Evolutionary conservation across 805 yeast species (phyloP), one percentile per base, ranked within the genome.

Genomic region (Metschnikowia kofuensis): DNA sequence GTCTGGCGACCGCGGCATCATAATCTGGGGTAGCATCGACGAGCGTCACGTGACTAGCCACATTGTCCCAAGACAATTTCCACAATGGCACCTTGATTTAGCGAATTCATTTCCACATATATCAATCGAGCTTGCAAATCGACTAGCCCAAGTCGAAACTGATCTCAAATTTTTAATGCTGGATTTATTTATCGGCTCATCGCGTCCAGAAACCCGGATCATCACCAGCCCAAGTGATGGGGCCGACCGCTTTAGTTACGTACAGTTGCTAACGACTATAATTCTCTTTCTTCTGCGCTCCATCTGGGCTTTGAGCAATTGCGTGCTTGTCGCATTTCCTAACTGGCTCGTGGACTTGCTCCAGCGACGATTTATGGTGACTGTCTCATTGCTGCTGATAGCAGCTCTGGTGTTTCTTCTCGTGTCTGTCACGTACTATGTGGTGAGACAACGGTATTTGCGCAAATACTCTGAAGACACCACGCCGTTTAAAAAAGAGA

Each of bases 381-480:
- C 83, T 0, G 63, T 83, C 15, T 72, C 82, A 7, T 71, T 82
- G 35, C 70, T 79, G 40, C 69, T 83, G 15, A 50, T 83, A 2
- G 51, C 77, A 1, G 45, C 74, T 0, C 48, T 72, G 6, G 40
- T 70, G 3, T 44, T 65, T 0, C 47, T 68, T 0, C 50, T 73
- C 1, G 57, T 67, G 0, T 62, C 71, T 0, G 49, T 73, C 1
- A 60, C 72, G 16, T 77, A 77, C 59, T 69, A 78, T 1, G 59
- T 82, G 36, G 75, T 85, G 7, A 68, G 94, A 39, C 85, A 87
- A 66, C 76, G 78, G 45, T 82, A 82, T 47, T 67, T 85, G 16
- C 84, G 88, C 0, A 69, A 75, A 10, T 87, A 87, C 62, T 81
- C 91, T 5, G 60, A 61, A 21, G 61, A 62, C 39, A 64, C 70